Evolutionary conservation across 2,329 filamentous ascomycete genomes (phyloP).

Genomic region (Fusarium abutilonis): DNA sequence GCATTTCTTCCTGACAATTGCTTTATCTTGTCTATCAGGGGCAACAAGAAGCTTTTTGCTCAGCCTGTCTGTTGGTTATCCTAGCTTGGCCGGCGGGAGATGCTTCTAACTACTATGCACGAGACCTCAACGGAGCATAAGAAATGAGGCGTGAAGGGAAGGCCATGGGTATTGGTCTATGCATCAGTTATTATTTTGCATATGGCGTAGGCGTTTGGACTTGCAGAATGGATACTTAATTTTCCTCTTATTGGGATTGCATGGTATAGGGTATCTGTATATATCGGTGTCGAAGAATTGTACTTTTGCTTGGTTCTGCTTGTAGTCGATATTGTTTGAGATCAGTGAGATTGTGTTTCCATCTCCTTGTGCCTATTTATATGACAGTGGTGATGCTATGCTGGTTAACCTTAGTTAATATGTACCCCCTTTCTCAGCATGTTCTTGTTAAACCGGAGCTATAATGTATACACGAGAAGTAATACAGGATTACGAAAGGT

Average conservation of each 20-base stretch:
- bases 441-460: too few species aligned
- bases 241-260: not conserved
- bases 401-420: too few species aligned
- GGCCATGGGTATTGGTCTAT: not conserved
- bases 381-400: too few species aligned
- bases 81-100: not conserved
- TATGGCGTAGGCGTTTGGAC: conserved; percentile 22
- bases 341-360: too few species aligned
- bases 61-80: not conserved
- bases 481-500: too few species aligned
- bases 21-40: not conserved
- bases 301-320: too few species aligned
- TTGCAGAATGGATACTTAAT: not conserved
- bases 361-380: too few species aligned
- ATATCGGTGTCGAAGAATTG: not conserved
- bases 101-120: not conserved
- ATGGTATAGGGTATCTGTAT: conserved; percentile 26
- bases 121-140: too few species aligned
- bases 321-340: too few species aligned
- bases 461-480: too few species aligned
- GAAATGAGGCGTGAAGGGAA: too few species aligned
- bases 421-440: too few species aligned
- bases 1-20: not conserved
- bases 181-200: not conserved
- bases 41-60: not conserved